Evolutionary conservation across 2,329 filamentous ascomycete genomes (phyloP).

Genomic region (Lachnellula suecica): DNA sequence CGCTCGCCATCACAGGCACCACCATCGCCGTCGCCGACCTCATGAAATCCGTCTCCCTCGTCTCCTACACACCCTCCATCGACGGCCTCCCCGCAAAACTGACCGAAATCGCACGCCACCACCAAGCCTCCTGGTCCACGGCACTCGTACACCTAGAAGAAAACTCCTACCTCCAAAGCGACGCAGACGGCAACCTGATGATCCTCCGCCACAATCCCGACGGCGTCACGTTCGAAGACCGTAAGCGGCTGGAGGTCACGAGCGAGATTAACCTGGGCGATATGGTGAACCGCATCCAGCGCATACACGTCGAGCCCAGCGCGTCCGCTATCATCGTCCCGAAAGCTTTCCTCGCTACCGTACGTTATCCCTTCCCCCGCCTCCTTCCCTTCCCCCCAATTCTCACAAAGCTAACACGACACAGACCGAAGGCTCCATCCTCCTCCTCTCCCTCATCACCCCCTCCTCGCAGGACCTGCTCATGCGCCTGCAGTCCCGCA

Average conservation of each 20-base stretch:
- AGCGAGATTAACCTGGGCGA: constrained; percentile 87
- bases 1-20: constrained; percentile 71
- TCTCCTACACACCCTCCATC: constrained; percentile 65
- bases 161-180: constrained; percentile 77
- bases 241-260: constrained; percentile 66
- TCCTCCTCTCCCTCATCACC: constrained; percentile 81
- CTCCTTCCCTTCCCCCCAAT: neutral
- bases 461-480: constrained; percentile 74
- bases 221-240: constrained; percentile 74
- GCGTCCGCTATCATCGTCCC: constrained; percentile 71
- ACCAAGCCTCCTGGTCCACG: constrained; percentile 79
- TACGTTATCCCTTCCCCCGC: constrained; percentile 44
- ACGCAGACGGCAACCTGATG: constrained; percentile 84
- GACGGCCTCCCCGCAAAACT: constrained; percentile 61
- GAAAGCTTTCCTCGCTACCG: constrained; percentile 84
- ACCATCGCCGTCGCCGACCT: constrained; percentile 84
- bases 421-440: constrained; percentile 86
- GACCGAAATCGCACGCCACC: constrained; percentile 75
- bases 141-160: constrained; percentile 71
- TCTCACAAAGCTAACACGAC: neutral
- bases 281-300: constrained; percentile 85
- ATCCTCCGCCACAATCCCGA: constrained; percentile 73
- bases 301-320: constrained; percentile 65
- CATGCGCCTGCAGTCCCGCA: constrained; percentile 73
- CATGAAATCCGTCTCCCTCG: constrained; percentile 85